Evolutionary conservation across 768 basidiomycete species (phyloP).

Genomic region (Trametes cubensis): DNA sequence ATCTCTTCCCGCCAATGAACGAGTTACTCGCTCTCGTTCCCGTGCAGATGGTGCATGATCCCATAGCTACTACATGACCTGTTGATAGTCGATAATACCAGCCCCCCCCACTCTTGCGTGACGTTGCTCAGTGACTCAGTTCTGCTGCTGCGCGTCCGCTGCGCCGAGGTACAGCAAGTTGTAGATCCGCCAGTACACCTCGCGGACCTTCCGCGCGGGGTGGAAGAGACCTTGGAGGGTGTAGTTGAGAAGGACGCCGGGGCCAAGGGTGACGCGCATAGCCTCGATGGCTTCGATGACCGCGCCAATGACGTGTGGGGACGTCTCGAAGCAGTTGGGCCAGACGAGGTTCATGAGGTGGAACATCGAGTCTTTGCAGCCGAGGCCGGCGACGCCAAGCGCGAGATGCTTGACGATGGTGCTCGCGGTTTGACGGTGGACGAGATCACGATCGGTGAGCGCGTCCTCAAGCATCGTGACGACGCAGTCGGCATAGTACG

Average conservation of each 20-base stretch:
- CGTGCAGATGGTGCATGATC: too few species aligned
- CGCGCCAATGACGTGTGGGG: constrained; percentile 96
- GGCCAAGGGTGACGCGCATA: constrained; percentile 94
- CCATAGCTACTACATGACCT: too few species aligned
- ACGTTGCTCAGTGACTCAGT: too few species aligned
- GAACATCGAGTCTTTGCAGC: constrained; percentile 97
- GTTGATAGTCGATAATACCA: too few species aligned
- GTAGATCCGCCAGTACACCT: constrained; percentile 95
- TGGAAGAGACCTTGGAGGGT: constrained; percentile 96
- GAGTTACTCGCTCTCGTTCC: too few species aligned
- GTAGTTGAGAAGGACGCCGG: constrained; percentile 90
- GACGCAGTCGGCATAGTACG: constrained; percentile 95
- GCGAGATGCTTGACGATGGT: constrained; percentile 99
- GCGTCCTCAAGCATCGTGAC: constrained; percentile 99
- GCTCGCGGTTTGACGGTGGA: constrained; percentile 96
- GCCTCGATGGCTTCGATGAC: constrained; percentile 99
- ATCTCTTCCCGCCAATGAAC: too few species aligned
- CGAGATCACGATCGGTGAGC: constrained; percentile 95
- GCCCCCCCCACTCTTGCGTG: too few species aligned
- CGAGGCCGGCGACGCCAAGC: constrained; percentile 93
- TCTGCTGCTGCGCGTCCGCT: too few species aligned
- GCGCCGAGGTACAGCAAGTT: constrained; percentile 92
- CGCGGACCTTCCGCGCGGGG: constrained; percentile 94
- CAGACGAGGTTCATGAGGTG: constrained; percentile 98
- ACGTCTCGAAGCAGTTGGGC: constrained; percentile 99